Base-by-base conservation (phyloP, 352 stramenopile genomes). In the Pythium sp. region DNA sequence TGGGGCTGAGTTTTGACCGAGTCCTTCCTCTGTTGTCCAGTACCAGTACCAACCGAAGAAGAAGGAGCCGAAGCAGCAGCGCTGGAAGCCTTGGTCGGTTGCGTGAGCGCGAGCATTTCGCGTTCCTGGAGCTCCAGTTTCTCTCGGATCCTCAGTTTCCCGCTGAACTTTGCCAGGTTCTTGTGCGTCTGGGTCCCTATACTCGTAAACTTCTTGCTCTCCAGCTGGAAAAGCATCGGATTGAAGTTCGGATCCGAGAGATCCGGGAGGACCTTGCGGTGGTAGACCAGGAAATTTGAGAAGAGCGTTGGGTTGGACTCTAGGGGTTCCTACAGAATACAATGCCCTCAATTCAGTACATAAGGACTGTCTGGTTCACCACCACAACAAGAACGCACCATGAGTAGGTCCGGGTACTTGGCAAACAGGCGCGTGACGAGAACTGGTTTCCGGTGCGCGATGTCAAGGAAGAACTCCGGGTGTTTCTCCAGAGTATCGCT, bases 241-340 rank as follows among this genome's bases (percentile, higher is more conserved):
- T 90, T 74, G 22, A 91, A 87, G 32, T 69, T 72, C n/a, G 77
- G 77, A 47, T 75, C 79, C 2, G 79, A 80, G 47, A 92, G 74
- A 49, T 92, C 80, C 30, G 81, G 82, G 7, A 93, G 63, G 32
- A 87, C 65, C 11, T 78, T 78, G 41, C 82, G 78, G 66, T 93
- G 83, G 26, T 80, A 80, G 9, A 83, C 65, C 2, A 93, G 72
- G 43, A 92, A 88, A 30, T 79, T 87, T 3, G 84, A 87, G 38
- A 93, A 86, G 5, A 93, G 78, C 5, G 78, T 84, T 9, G 86
- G 84, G 38, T 92, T 92, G 2, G 78, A 65, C 61, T 93, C 86
- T 1, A 93, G 66, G 26, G 86, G 82, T 64, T 90, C 84, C 83
- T 91, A 56, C 7, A 28, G 46, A 61, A 54, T 5, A 32, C 30